These are phyloP conservation scores for Wickerhamomyces pijperi DNA, from an alignment of 805 yeast species.

Conservation along the genomic window DNA sequence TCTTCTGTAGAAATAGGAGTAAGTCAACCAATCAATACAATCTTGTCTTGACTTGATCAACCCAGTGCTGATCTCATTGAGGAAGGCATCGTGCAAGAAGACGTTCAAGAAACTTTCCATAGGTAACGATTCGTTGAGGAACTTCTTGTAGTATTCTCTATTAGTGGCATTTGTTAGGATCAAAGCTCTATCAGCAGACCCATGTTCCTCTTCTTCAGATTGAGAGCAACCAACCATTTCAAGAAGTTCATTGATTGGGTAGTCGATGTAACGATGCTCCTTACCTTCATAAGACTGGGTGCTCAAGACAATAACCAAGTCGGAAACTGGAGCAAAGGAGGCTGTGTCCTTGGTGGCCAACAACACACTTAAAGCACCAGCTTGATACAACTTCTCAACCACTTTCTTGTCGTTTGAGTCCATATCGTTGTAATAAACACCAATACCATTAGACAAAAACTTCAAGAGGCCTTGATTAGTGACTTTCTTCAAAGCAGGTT, in stretches of 20 bases:
- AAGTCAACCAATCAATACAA: constrained; percentile 85
- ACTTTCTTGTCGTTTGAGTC: constrained; percentile 35
- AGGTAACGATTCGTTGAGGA: constrained; percentile 67
- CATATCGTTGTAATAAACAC: constrained; percentile 52
- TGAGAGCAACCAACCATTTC: constrained; percentile 51
- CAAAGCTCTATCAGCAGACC: constrained; percentile 30
- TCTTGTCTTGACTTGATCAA: constrained; percentile 63
- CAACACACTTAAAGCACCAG: constrained; percentile 43
- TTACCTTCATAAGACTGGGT: constrained; percentile 64
- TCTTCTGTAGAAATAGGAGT: constrained; percentile 72
- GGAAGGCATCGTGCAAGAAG: constrained; percentile 52
- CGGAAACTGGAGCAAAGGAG: constrained; percentile 36
- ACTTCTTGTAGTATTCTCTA: constrained; percentile 55
- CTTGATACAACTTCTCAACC: constrained; percentile 39
- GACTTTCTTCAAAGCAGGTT: constrained; percentile 31
- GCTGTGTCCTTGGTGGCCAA: constrained; percentile 52
- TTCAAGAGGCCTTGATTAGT: constrained; percentile 33
- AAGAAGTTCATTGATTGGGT: constrained; percentile 48
- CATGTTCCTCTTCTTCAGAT: constrained; percentile 12
- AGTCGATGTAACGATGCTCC: constrained; percentile 62
- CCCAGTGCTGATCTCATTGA: constrained; percentile 62
- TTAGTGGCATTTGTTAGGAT: constrained; percentile 48
- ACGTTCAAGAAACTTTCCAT: constrained; percentile 64
- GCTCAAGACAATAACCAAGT: constrained; percentile 51
- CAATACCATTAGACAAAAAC: constrained; percentile 51